Conservation (phyloP, 2,329 filamentous ascomycete genomes). For the Xylaria sp. region DNA sequence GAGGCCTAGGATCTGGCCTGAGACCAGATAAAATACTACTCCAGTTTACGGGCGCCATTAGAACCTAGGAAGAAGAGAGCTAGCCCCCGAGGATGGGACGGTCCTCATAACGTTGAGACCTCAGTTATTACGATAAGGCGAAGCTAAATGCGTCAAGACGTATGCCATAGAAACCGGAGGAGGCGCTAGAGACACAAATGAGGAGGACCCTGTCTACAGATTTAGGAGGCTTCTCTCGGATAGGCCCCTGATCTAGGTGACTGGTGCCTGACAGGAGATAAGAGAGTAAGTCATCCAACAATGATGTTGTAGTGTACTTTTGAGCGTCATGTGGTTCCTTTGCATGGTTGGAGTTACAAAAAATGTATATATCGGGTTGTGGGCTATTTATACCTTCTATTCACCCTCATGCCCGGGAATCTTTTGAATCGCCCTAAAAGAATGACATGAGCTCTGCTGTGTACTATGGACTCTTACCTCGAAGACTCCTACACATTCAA, state of each 20-base stretch:
- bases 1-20: not conserved
- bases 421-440: not conserved
- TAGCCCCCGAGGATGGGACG: not conserved
- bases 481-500: not conserved
- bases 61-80: not conserved
- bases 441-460: not conserved
- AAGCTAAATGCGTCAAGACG: not conserved
- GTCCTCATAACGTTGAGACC: not conserved
- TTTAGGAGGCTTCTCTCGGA: not conserved
- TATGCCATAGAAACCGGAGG: not conserved
- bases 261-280: constrained; percentile 8
- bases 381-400: not conserved
- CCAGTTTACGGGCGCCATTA: not conserved
- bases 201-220: not conserved
- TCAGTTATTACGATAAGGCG: not conserved
- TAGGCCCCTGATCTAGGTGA: not conserved
- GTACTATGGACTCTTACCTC: not conserved
- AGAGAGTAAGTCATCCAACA: not conserved
- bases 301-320: constrained; percentile 15
- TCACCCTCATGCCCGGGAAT: not conserved
- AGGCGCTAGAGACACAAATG: not conserved
- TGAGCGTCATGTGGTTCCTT: constrained; percentile 14
- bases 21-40: not conserved
- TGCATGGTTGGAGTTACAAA: constrained; percentile 5
- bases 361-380: constrained; percentile 7